These are phyloP conservation scores for Neospermospora avenae DNA, from an alignment of 2,329 filamentous ascomycete species.

Conservation along the genomic window DNA sequence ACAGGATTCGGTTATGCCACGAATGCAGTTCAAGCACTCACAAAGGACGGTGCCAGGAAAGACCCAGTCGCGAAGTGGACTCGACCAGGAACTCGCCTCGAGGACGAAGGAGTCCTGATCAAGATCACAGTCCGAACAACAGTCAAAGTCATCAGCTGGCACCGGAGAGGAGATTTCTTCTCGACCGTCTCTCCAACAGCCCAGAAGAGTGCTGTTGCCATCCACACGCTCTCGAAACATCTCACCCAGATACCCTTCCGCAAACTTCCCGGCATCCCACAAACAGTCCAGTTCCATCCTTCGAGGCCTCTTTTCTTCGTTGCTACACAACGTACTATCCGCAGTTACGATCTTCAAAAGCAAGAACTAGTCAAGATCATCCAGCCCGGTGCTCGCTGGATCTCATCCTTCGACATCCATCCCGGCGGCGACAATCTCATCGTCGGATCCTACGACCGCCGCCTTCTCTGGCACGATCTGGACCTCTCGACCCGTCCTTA, in stretches of 20 bases:
- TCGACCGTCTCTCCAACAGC: constrained; percentile 83
- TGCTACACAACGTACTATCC: constrained; percentile 88
- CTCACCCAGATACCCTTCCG: constrained; percentile 93
- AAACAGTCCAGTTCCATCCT: constrained; percentile 93
- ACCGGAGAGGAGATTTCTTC: constrained; percentile 91
- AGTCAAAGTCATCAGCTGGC: constrained; percentile 90
- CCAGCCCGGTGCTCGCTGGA: constrained; percentile 91
- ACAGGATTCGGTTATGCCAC: constrained; percentile 93
- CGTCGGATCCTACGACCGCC: constrained; percentile 90
- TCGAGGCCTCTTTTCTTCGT: constrained; percentile 92
- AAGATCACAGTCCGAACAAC: constrained; percentile 75
- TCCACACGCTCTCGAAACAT: constrained; percentile 94
- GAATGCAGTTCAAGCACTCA: constrained; percentile 52
- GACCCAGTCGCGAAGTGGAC: constrained; percentile 78
- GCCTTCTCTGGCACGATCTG: constrained; percentile 93
- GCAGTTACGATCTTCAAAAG: constrained; percentile 88
- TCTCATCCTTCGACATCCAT: constrained; percentile 91
- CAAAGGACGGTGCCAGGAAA: constrained; percentile 60
- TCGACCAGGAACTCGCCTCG: constrained; percentile 69
- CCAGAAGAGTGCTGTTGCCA: constrained; percentile 77
- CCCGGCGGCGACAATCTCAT: constrained; percentile 91
- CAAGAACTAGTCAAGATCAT: constrained; percentile 91
- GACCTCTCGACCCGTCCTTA: constrained; percentile 88
- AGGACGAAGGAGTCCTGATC: constrained; percentile 75
- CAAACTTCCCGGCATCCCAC: constrained; percentile 67